Conservation (phyloP, 2,329 filamentous ascomycete species). For the Calonectria henricotiae region DNA sequence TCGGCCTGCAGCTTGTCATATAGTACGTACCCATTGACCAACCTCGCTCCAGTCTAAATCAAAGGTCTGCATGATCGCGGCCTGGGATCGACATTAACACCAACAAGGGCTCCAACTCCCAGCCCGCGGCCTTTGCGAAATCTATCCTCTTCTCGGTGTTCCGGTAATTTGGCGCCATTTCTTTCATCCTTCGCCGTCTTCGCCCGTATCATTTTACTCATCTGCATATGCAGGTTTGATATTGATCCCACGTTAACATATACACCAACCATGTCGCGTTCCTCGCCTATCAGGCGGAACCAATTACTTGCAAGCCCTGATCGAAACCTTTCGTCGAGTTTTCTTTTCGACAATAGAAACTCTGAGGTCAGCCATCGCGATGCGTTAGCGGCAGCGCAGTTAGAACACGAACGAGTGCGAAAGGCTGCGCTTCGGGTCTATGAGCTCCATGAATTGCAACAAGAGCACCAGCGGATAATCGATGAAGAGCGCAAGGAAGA, state of each 20-base stretch:
- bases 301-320: slow-evolving; percentile 63
- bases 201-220: not conserved
- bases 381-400: slow-evolving; percentile 77
- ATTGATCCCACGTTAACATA: slow-evolving; percentile 38
- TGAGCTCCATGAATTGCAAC: slow-evolving; percentile 65
- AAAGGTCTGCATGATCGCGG: slow-evolving; percentile 47
- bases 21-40: slow-evolving; percentile 43
- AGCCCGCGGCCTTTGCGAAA: slow-evolving; percentile 13
- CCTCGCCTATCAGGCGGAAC: slow-evolving; percentile 61
- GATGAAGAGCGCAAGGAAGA: slow-evolving; percentile 65
- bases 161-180: not conserved
- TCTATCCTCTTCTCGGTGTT: slow-evolving; percentile 1
- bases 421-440: slow-evolving; percentile 67
- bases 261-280: slow-evolving; percentile 61
- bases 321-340: slow-evolving; percentile 68
- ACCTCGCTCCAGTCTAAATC: slow-evolving; percentile 41
- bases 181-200: not conserved
- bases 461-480: slow-evolving; percentile 63
- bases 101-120: slow-evolving; percentile 32
- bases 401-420: slow-evolving; percentile 78
- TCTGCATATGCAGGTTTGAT: slow-evolving; percentile 47
- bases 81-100: slow-evolving; percentile 43
- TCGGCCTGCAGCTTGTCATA: slow-evolving; percentile 6
- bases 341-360: slow-evolving; percentile 76
- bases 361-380: slow-evolving; percentile 76